These are phyloP conservation scores for Cryptococcus wingfieldii DNA, from an alignment of 1,284 basidiomycete genomes.

Conservation along the genomic window DNA sequence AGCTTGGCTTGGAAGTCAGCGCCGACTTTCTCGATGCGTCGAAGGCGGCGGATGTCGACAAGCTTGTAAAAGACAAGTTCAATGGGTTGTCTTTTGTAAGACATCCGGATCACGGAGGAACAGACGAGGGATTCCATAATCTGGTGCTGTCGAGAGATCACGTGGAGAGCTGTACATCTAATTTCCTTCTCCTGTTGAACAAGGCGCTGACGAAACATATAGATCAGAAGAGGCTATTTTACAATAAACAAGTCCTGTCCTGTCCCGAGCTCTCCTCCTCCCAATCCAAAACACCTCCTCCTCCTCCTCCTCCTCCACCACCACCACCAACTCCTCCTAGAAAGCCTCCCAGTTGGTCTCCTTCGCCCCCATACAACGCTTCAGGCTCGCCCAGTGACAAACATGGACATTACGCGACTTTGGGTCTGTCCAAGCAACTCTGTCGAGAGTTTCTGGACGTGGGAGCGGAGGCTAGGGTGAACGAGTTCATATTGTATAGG, in stretches of 20 bases:
- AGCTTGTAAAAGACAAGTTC: neutral
- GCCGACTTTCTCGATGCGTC: constrained; percentile 5
- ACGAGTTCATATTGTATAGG: neutral
- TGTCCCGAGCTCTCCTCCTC: neutral
- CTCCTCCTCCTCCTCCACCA: neutral
- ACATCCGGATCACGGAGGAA: constrained; percentile 14
- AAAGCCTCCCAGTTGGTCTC: neutral
- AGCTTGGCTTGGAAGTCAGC: constrained; percentile 4
- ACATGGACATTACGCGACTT: too few species aligned
- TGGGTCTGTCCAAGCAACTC: too few species aligned
- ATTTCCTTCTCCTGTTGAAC: neutral
- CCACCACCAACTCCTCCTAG: neutral
- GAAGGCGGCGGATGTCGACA: constrained; percentile 6
- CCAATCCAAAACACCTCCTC: neutral
- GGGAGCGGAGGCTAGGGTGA: too few species aligned
- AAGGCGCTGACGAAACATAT: neutral
- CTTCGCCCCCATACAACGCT: neutral
- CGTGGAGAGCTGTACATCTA: constrained; percentile 10
- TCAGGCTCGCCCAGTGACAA: too few species aligned
- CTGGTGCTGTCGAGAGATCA: constrained; percentile 1
- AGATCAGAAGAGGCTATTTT: neutral
- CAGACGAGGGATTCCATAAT: neutral
- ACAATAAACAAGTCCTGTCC: neutral
- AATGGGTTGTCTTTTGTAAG: neutral
- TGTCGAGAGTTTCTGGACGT: too few species aligned